phyloP scores from a whole-genome alignment of 257 asterid genomes.

The Solanum acaule region DNA sequence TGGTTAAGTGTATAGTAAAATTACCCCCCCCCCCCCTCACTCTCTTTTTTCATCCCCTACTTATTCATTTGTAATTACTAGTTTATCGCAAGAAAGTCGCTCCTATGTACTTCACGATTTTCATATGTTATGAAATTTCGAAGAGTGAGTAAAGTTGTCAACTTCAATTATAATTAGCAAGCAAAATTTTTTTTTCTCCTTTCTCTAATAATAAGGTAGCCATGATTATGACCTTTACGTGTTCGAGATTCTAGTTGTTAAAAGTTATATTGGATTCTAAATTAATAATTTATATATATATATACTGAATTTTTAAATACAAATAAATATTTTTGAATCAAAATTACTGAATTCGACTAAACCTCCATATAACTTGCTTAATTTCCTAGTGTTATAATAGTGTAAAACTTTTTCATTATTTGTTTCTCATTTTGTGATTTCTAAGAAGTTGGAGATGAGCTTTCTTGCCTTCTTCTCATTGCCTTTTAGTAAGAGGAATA shows the following conservation, averaged over 20 bases:
- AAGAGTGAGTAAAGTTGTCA: background rate
- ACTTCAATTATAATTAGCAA: background rate
- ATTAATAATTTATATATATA: too few relatives aligned
- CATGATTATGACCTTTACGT: background rate
- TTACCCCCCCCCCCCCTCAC: background rate
- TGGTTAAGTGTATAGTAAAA: background rate
- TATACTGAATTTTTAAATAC: too few relatives aligned
- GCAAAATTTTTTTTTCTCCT: background rate
- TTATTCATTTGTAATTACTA: background rate
- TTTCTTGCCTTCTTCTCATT: background rate
- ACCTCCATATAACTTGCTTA: background rate
- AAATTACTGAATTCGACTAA: too few relatives aligned
- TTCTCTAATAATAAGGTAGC: background rate
- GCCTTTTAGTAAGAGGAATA: background rate
- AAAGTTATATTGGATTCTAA: too few relatives aligned
- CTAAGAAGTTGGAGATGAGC: background rate
- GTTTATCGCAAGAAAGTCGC: background rate
- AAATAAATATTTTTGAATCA: background rate
- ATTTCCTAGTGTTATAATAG: background rate
- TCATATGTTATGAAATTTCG: background rate
- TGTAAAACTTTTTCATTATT: background rate
- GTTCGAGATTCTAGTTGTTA: background rate
- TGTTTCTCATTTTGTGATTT: background rate
- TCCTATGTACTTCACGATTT: background rate
- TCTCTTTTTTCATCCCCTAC: background rate